Conservation (phyloP, 176 grass and related monocot species). For the Paspalum vaginatum region DNA sequence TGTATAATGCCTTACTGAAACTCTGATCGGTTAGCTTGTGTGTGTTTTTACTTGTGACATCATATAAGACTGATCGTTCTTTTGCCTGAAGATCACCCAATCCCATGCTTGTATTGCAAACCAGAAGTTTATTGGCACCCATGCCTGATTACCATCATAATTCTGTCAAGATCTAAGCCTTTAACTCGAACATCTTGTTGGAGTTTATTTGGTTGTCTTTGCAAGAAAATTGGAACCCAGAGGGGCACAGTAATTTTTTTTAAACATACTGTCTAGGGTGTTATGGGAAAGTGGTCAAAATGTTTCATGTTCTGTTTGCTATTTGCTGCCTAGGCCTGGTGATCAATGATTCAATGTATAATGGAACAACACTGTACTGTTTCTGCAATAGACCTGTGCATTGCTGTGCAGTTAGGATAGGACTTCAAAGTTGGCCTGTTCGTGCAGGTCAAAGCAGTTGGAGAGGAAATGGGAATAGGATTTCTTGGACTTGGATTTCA, state of each 20-base stretch:
- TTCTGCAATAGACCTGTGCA: neutral
- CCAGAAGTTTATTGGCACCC: neutral
- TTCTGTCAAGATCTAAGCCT: neutral
- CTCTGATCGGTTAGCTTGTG: neutral
- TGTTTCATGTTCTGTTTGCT: neutral
- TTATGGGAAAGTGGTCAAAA: neutral
- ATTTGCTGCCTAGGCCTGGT: neutral
- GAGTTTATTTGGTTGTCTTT: constrained; percentile 22
- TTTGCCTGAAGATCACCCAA: constrained; percentile 14
- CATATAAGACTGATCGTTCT: neutral
- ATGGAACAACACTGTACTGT: neutral
- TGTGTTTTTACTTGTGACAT: constrained; percentile 18
- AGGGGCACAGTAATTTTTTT: neutral
- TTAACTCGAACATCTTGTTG: neutral
- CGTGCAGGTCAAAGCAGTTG: constrained; percentile 90
- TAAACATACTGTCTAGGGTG: neutral
- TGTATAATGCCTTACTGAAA: neutral
- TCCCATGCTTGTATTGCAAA: neutral
- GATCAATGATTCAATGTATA: neutral
- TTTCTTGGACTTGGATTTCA: constrained; percentile 99
- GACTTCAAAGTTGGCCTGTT: constrained; percentile 13
- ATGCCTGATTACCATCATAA: neutral
- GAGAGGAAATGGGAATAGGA: constrained; percentile 93
- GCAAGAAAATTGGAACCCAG: neutral
- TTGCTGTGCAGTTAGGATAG: constrained; percentile 17